Base-by-base conservation (phyloP, 2,329 filamentous ascomycete genomes). In the Fusarium sp. region DNA sequence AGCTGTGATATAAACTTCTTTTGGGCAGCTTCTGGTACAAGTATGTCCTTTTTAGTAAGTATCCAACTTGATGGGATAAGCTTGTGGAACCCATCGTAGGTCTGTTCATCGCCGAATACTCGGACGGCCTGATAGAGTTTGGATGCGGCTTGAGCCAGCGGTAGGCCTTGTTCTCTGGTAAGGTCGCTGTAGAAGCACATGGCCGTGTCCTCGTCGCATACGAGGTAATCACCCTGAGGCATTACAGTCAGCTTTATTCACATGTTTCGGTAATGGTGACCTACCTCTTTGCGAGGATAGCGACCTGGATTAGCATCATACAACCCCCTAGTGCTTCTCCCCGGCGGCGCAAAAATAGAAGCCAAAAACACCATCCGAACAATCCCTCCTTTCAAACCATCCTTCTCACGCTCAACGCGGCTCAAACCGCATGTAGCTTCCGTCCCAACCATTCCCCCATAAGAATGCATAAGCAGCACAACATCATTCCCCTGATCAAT, bases 171-270 rank as follows among this genome's bases (percentile, higher is more conserved):
- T 6, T 44, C 47, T 9, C 54, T 32, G 5, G 47, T 44, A 1
- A 66, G 53, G 16, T 66, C 54, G 16, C 61, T 66, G 4, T 66
- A 66, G 24, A 66, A 54, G 15, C 63, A 66, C 54, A 66, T 66
- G 2, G 63, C 24, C 3, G 63, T 59, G 1, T 66, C 63, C 25
- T 66, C 61, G 10, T 60, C 61, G 5, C 63, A 66, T 2, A 66
- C 15, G 1, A 66, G 53, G 3, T 59, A 66, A 1, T 66, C 54
- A 0, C 54, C 61, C 61, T 66, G 0, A 1, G 4, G 4, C 20
- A 10, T 18, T 3, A 2, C 2, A 9, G 16, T 50, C 6, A 34
- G 22, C 2, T 1, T 3, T 3, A 1, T 1, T 0, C 2, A 22
- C 2, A 8, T 15, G 1, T 2, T 9, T 3, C 8, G 3, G 3